These are phyloP conservation scores for Paramecium pentaurelia DNA, from an alignment of 73 alveolate genomes.

Conservation along the genomic window DNA sequence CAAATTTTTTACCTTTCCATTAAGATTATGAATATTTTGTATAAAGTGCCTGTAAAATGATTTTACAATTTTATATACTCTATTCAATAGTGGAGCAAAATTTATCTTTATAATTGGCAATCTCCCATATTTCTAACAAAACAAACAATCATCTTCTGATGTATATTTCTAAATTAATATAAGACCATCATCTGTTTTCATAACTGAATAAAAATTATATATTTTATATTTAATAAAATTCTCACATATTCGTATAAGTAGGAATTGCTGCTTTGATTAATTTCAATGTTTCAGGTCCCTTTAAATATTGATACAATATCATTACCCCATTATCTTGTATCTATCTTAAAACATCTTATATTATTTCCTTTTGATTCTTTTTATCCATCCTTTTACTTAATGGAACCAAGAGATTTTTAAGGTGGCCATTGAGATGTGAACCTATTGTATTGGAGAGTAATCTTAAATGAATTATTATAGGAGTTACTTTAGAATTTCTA, in stretches of 20 bases:
- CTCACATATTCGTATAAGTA: conserved; percentile 50
- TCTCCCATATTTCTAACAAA: background rate
- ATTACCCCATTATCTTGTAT: conserved; percentile 64
- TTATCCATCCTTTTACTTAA: conserved; percentile 72
- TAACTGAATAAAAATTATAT: background rate
- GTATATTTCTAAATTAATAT: background rate
- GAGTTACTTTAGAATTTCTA: conserved; percentile 63
- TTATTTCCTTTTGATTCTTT: conserved; percentile 36
- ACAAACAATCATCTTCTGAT: background rate
- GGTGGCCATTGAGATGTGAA: conserved; percentile 64
- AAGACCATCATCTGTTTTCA: background rate
- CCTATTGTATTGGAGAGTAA: conserved; percentile 70
- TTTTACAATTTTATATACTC: conserved; percentile 3
- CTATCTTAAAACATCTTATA: conserved; percentile 20
- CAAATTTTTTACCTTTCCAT: background rate
- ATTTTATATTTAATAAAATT: background rate
- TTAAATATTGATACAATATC: background rate
- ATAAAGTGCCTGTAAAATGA: background rate
- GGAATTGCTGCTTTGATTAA: conserved; percentile 52
- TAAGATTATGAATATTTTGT: background rate
- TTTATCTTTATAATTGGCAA: background rate
- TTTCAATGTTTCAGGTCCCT: conserved; percentile 54
- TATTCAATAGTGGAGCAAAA: conserved; percentile 39
- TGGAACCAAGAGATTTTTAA: conserved; percentile 70
- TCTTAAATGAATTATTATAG: background rate